These are phyloP conservation scores for Cyclotella distinguenda DNA, from an alignment of 108 stramenopile genomes.

Conservation along the genomic window DNA sequence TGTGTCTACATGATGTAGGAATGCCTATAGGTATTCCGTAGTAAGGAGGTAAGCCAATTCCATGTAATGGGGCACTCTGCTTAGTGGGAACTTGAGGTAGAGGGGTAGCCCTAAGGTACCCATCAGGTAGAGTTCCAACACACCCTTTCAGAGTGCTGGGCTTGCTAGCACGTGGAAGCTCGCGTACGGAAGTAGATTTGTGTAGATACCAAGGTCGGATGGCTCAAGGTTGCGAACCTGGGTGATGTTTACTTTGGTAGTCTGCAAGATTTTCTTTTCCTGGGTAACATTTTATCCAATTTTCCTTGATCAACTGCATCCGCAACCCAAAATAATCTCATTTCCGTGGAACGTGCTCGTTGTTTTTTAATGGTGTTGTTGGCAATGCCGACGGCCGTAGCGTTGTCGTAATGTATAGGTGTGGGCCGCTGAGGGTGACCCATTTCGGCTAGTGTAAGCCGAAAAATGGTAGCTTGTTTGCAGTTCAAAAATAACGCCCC, in stretches of 20 bases:
- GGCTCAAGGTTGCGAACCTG: background rate
- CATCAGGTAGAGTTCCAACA: background rate
- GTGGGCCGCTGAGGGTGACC: background rate
- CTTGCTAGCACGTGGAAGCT: background rate
- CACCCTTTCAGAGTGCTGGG: background rate
- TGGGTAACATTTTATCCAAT: background rate
- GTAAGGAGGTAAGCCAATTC: too few species aligned
- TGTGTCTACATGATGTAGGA: too few species aligned
- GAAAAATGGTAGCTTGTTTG: conserved; percentile 12
- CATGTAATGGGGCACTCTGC: too few species aligned
- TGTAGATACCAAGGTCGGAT: background rate
- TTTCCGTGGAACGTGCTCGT: conserved; percentile 16
- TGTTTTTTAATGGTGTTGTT: conserved; percentile 48
- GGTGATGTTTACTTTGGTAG: background rate
- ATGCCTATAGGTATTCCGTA: too few species aligned
- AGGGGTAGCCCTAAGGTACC: too few species aligned
- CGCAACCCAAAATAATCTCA: conserved; percentile 4
- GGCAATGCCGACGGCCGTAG: conserved; percentile 44
- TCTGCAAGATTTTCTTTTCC: background rate
- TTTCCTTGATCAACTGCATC: background rate
- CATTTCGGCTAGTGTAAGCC: background rate
- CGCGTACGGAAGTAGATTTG: background rate
- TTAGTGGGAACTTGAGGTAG: too few species aligned
- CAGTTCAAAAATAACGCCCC: conserved; percentile 36
- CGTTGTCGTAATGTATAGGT: conserved; percentile 37